These are phyloP conservation scores for Iris macrosiphon DNA, from an alignment of 106 monocot species.

Conservation along the genomic window DNA sequence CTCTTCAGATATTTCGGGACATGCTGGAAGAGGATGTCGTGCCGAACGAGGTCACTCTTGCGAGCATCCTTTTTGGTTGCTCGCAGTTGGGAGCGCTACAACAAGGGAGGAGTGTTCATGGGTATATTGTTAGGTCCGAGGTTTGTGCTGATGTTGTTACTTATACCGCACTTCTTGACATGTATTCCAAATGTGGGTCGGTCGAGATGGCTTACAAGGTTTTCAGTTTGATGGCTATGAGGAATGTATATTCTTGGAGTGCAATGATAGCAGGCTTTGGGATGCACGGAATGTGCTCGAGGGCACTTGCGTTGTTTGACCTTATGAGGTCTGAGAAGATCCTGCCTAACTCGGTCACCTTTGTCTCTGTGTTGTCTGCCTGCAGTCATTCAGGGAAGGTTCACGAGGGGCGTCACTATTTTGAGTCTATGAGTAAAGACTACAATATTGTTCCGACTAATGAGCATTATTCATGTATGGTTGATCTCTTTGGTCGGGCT, in stretches of 20 bases:
- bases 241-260: slow-evolving; percentile 31
- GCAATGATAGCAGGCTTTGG: slow-evolving; percentile 32
- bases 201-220: slow-evolving; percentile 12
- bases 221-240: slow-evolving; percentile 17
- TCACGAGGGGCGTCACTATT: slow-evolving; percentile 19
- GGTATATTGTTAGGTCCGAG: slow-evolving; percentile 8
- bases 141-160: slow-evolving; percentile 23
- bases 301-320: slow-evolving; percentile 20
- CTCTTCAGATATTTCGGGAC: slow-evolving; percentile 13
- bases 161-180: slow-evolving; percentile 28
- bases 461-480: slow-evolving; percentile 41
- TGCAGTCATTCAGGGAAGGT: slow-evolving; percentile 30
- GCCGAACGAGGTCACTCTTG: slow-evolving; percentile 34
- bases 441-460: slow-evolving; percentile 16
- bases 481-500: slow-evolving; percentile 40
- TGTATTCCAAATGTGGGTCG: slow-evolving; percentile 34
- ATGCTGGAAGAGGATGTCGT: slow-evolving; percentile 17
- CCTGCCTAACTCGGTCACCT: slow-evolving; percentile 24
- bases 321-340: slow-evolving; percentile 20
- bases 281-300: slow-evolving; percentile 18
- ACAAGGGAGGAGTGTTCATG: slow-evolving; percentile 31
- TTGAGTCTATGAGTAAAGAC: slow-evolving; percentile 19
- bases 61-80: slow-evolving; percentile 38
- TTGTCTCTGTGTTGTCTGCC: slow-evolving; percentile 24
- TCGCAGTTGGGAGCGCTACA: slow-evolving; percentile 22